Evolutionary conservation across 2,329 filamentous ascomycete genomes (phyloP).

Genomic region (Aureobasidium musti): DNA sequence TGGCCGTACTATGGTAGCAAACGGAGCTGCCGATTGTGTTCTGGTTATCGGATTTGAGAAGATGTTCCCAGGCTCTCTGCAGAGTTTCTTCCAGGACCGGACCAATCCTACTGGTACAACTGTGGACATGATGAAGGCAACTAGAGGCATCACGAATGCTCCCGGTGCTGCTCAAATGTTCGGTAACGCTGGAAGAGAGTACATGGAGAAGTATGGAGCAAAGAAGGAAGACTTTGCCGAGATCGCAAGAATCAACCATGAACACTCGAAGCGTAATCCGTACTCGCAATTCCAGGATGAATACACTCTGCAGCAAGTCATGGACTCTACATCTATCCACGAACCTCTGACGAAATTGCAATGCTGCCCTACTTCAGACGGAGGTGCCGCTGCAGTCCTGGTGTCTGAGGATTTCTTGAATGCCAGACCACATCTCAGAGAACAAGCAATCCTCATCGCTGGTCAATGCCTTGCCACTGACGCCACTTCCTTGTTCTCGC

Average conservation of each 20-base stretch:
- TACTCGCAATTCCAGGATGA: conserved; percentile 97
- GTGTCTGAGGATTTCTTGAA: conserved; percentile 89
- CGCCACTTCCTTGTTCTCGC: conserved; percentile 73
- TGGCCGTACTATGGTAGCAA: conserved; percentile 74
- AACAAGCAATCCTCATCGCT: conserved; percentile 83
- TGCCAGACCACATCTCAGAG: conserved; percentile 75
- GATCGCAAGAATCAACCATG: conserved; percentile 90
- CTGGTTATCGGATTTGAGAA: conserved; percentile 96
- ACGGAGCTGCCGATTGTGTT: conserved; percentile 82
- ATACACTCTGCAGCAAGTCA: conserved; percentile 82
- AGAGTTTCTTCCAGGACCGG: conserved; percentile 81
- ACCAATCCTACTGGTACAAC: conserved; percentile 75
- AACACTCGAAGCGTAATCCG: conserved; percentile 86
- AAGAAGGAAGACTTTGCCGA: conserved; percentile 86
- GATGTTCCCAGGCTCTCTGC: conserved; percentile 90
- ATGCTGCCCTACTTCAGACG: conserved; percentile 95
- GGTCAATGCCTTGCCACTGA: conserved; percentile 89
- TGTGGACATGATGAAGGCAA: conserved; percentile 76
- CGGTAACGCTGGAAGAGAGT: conserved; percentile 89
- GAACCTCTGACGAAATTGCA: conserved; percentile 94
- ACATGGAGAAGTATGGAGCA: conserved; percentile 94
- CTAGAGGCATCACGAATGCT: conserved; percentile 76
- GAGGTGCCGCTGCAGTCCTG: conserved; percentile 82
- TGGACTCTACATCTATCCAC: conserved; percentile 74
- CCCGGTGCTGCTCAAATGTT: conserved; percentile 92